Base-by-base conservation (phyloP, 257 asterid genomes). In the Forsythia viridissima region DNA sequence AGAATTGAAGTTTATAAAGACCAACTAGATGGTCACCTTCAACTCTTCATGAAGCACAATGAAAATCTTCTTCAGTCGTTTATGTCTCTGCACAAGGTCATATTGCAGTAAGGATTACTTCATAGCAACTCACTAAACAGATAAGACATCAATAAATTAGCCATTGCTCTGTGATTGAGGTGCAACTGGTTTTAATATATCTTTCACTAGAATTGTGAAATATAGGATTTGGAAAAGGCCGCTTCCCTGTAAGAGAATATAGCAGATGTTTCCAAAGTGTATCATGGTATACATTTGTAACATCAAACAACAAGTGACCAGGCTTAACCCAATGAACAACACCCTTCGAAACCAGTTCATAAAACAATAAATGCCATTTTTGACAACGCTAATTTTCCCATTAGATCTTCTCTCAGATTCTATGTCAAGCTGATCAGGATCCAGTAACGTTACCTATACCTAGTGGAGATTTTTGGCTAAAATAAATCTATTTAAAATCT, bases 1-100 rank as follows among this genome's bases (percentile, higher is more conserved):
- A 63, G 70, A 5, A 46, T 48, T 37, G 41, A 52, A 70, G 80
- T 73, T 73, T 36, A 38, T 48, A 74, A 81, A 70, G 72, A 79
- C 69, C 68, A 78, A 82, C 75, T 41, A 63, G 78, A 68, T 74
- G 48, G 42, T 79, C 77, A 96, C 99, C 97, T 82, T 79, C 84
- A 90, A 68, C 89, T 93, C 99, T 89, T 91, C 89, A 78, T 92
- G 87, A 71, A 96, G 94, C 88, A 96, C 90, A 40, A 84, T 9
- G 71, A 90, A 93, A 77, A 91, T 92, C 81, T 90, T 91, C 93
- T 89, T 92, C 86, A 83, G 79, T 70, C 97, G 90, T 82, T 89
- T 90, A 76, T 90, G 90, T 77, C 83, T 93, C 99, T 96, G 97
- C 88, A 81, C 24, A 80, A 79, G 55, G 52, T 70, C 52, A 74